Percentiles rank a stretch among this genome's conserved stretches.
These are phyloP conservation scores for Kodamaea fungicola DNA, from an alignment of 1,139 yeast genomes.

Conservation along the genomic window DNA sequence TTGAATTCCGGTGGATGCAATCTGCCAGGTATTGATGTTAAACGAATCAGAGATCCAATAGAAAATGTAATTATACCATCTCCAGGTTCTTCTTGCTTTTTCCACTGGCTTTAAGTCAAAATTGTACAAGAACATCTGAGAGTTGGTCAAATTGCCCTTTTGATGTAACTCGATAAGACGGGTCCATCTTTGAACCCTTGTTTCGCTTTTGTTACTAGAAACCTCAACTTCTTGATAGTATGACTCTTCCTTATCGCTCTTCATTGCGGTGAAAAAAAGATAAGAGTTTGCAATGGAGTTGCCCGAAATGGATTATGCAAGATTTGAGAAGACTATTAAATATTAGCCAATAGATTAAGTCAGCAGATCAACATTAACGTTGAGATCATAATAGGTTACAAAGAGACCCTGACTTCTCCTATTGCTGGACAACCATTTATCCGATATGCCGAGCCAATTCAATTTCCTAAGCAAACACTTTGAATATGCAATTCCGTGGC, in stretches of 20 bases:
- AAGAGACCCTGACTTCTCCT: no score
- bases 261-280: no score
- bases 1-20: slow-evolving; percentile 77
- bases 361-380: no score
- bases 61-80: slow-evolving; percentile 72
- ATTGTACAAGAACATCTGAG: slow-evolving; percentile 63
- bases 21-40: slow-evolving; percentile 87
- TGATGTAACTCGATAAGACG: slow-evolving; percentile 21
- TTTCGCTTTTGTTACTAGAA: not conserved
- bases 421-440: no score
- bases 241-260: not conserved
- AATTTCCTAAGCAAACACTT: no score
- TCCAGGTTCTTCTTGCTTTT: slow-evolving; percentile 66
- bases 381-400: no score
- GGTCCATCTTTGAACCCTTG: slow-evolving; percentile 3
- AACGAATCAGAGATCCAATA: slow-evolving; percentile 89
- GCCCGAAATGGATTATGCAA: no score
- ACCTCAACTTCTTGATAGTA: slow-evolving; percentile 3
- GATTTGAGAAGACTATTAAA: no score
- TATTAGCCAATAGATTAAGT: no score
- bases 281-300: no score
- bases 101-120: slow-evolving; percentile 78
- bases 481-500: no score
- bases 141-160: slow-evolving; percentile 32
- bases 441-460: no score